Evolutionary conservation across 2,329 filamentous ascomycete genomes (phyloP), one percentile per base, ranked within the genome.

Genomic region (Orbilia ellipsospora): DNA sequence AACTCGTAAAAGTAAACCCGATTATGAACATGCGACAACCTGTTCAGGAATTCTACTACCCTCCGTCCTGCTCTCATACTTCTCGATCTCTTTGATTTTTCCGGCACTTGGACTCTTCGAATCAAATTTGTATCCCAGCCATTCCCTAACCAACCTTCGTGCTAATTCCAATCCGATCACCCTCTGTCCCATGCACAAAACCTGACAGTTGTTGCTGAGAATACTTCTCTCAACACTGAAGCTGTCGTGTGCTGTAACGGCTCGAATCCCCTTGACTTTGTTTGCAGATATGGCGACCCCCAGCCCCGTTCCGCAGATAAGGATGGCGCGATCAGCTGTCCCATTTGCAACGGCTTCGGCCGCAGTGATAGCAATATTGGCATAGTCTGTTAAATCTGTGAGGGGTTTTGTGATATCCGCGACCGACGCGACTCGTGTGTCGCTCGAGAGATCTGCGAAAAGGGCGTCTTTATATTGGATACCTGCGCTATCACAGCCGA

Each of bases 211-310:
- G 82, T 96, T 96, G 84, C 90, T 93, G 80, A 94, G 83, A 10
- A 96, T 87, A 18, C 90, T 89, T 59, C 92, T 85, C 86, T 96
- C 92, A 4, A 96, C 92, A 67, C 87, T 90, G 85, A 94, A 96
- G 78, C 89, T 90, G 81, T 96, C 93, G 82, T 96, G 93, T 0
- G 93, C 93, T 4, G 92, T 96, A 16, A 96, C 93, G n/a, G 93
- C 93, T 23, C 92, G 86, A 76, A 96, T 88, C 4, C 92, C 92
- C 68, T 89, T 90, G 78, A 96, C 89, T 83, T 96, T 96, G 86
- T 96, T 96, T 78, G 93, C 93, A n/a, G 88, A 85, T 81, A 96
- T 96, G 79, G 93, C 92, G 6, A 96, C 93, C 18, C 93, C 93
- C 6, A 96, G 87, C 0, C 93, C 93, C 0, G 93, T 96, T 1